Percentiles rank a stretch among this genome's conserved stretches.
phyloP scores from a whole-genome alignment of 169 alveolate species.

The Cryptosporidium andersoni region DNA sequence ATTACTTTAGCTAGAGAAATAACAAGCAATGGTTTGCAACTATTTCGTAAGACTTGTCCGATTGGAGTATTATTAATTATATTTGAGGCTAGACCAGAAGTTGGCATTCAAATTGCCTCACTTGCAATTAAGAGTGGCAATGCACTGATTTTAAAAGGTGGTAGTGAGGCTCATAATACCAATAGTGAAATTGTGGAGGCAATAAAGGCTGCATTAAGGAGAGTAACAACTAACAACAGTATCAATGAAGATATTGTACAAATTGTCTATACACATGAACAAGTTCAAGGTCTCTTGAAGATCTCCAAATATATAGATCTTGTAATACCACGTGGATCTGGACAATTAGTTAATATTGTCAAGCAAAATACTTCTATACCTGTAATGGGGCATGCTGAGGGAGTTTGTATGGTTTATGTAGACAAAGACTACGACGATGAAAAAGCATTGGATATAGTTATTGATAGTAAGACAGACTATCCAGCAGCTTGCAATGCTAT shows the following conservation, averaged over 20 bases:
- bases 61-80: slow-evolving; percentile 77
- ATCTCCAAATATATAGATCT: slow-evolving; percentile 77
- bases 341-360: slow-evolving; percentile 73
- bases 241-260: slow-evolving; percentile 49
- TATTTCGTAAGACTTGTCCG: slow-evolving; percentile 76
- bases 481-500: slow-evolving; percentile 80
- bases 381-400: slow-evolving; percentile 77
- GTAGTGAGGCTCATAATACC: slow-evolving; percentile 66
- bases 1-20: slow-evolving; percentile 60
- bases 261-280: slow-evolving; percentile 75
- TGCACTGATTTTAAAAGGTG: slow-evolving; percentile 72
- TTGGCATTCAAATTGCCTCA: slow-evolving; percentile 77
- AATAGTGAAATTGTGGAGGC: slow-evolving; percentile 20
- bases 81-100: slow-evolving; percentile 81
- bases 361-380: slow-evolving; percentile 75
- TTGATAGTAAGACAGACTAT: slow-evolving; percentile 78
- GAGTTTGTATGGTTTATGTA: slow-evolving; percentile 78
- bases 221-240: slow-evolving; percentile 13
- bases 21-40: slow-evolving; percentile 72
- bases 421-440: slow-evolving; percentile 71
- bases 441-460: slow-evolving; percentile 71
- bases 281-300: slow-evolving; percentile 73
- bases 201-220: slow-evolving; percentile 36
- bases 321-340: slow-evolving; percentile 81
- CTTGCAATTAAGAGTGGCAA: slow-evolving; percentile 77